phyloP scores from a whole-genome alignment of 1,284 basidiomycete genomes.

The Rhodotorula sp. region DNA sequence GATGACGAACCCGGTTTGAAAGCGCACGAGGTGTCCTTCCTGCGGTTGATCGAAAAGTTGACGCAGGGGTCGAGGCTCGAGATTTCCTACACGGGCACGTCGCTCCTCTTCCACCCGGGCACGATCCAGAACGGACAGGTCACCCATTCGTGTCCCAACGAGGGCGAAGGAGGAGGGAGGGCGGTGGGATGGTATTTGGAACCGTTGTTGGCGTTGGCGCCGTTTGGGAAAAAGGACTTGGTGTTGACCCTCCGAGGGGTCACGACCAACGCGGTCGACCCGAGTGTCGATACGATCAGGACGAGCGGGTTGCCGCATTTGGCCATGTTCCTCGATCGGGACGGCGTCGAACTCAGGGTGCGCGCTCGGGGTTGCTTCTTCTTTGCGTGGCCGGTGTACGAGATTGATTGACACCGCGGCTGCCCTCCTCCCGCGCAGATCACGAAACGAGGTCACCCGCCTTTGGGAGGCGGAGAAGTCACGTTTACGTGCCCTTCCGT shows the following conservation, averaged over 20 bases:
- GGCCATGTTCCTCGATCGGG: conserved; percentile 75
- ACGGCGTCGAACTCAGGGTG: conserved; percentile 80
- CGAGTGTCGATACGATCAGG: conserved; percentile 85
- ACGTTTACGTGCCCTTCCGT: conserved; percentile 91
- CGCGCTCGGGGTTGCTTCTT: neutral
- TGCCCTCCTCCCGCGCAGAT: conserved; percentile 60
- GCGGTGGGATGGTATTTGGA: conserved; percentile 90
- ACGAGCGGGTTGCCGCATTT: conserved; percentile 92
- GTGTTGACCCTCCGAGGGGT: conserved; percentile 80
- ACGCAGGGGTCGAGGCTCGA: conserved; percentile 96
- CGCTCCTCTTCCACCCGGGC: conserved; percentile 86
- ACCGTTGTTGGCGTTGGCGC: conserved; percentile 82
- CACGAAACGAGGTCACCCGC: conserved; percentile 86
- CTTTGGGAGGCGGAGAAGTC: conserved; percentile 87
- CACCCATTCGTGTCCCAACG: conserved; percentile 78
- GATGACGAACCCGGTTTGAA: conserved; percentile 91
- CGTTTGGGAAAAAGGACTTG: conserved; percentile 87
- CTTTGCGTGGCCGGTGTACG: neutral
- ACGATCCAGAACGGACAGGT: conserved; percentile 80
- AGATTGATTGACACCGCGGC: neutral
- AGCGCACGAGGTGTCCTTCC: conserved; percentile 90
- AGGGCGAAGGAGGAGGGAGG: conserved; percentile 8
- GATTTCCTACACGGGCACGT: conserved; percentile 93
- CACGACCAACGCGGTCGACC: conserved; percentile 80
- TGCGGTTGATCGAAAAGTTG: conserved; percentile 84